Percentiles rank a stretch among this genome's conserved stretches.
Conservation (phyloP, 2,329 filamentous ascomycete species). For the Diaporthe destruens region DNA sequence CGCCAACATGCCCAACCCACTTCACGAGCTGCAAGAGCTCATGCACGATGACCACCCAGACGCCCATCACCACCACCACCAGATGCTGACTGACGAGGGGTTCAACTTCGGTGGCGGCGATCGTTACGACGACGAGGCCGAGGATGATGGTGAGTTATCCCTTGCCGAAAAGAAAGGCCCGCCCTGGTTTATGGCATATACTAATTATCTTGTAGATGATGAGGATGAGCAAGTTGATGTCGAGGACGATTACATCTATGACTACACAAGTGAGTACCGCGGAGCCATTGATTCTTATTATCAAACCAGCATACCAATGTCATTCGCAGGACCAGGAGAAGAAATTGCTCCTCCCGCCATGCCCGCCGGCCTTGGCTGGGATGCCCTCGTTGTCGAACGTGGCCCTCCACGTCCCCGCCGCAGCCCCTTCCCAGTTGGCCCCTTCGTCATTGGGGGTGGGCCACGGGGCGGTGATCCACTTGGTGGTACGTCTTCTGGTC, state of each 20-base stretch:
- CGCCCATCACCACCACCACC: conserved; percentile 59
- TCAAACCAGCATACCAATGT: conserved; percentile 19
- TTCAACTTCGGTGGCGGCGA: conserved; percentile 39
- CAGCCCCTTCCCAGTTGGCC: conserved; percentile 69
- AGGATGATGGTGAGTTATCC: conserved; percentile 70
- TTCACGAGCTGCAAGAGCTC: conserved; percentile 64
- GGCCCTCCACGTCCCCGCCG: conserved; percentile 67
- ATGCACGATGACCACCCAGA: conserved; percentile 68
- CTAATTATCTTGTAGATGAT: conserved; percentile 66
- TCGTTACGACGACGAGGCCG: conserved; percentile 61
- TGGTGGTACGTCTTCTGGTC: conserved; percentile 57
- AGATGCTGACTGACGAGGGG: conserved; percentile 50
- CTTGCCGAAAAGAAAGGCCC: not conserved
- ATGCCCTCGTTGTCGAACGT: conserved; percentile 65
- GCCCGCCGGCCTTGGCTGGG: conserved; percentile 67
- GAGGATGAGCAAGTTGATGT: conserved; percentile 78
- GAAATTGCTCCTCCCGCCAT: conserved; percentile 59
- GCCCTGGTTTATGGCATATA: conserved; percentile 40
- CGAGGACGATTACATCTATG: conserved; percentile 75
- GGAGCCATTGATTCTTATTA: conserved; percentile 22
- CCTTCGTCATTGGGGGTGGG: conserved; percentile 67
- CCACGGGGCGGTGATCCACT: conserved; percentile 62
- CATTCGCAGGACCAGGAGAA: conserved; percentile 50
- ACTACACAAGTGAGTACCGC: conserved; percentile 66
- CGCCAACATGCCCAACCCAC: conserved; percentile 44